These are phyloP conservation scores for Fusarium scirpi DNA, from an alignment of 2,329 filamentous ascomycete genomes.

Conservation along the genomic window DNA sequence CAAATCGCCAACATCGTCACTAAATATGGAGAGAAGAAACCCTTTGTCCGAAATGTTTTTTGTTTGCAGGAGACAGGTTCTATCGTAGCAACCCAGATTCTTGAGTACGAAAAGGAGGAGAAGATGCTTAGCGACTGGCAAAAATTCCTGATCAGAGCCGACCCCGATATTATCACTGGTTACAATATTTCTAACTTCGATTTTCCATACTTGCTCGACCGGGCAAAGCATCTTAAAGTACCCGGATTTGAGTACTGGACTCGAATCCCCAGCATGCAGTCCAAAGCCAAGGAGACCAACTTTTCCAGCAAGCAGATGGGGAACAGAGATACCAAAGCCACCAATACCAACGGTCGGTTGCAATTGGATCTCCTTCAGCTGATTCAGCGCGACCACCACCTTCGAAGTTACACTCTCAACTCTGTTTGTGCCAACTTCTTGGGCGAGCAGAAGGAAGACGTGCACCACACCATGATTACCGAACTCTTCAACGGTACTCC, in stretches of 20 bases:
- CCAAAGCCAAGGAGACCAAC: slow-evolving; percentile 80
- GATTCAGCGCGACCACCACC: slow-evolving; percentile 92
- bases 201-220: slow-evolving; percentile 93
- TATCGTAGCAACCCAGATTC: slow-evolving; percentile 94
- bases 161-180: slow-evolving; percentile 97
- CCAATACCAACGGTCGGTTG: slow-evolving; percentile 92
- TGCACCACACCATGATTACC: slow-evolving; percentile 99
- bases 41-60: slow-evolving; percentile 96
- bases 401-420: slow-evolving; percentile 97
- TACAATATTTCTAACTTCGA: slow-evolving; percentile 99
- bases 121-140: slow-evolving; percentile 95
- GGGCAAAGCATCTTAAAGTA: slow-evolving; percentile 86
- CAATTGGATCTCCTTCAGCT: slow-evolving; percentile 96
- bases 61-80: slow-evolving; percentile 91
- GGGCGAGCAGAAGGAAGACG: slow-evolving; percentile 98
- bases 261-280: slow-evolving; percentile 77
- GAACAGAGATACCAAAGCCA: slow-evolving; percentile 91
- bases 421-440: slow-evolving; percentile 95
- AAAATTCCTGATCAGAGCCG: slow-evolving; percentile 87
- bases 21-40: slow-evolving; percentile 92
- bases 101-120: slow-evolving; percentile 83
- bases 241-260: slow-evolving; percentile 88
- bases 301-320: slow-evolving; percentile 99
- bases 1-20: slow-evolving; percentile 98
- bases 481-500: slow-evolving; percentile 97